Evolutionary conservation across 306 rosid genomes (phyloP), one percentile per base, ranked within the genome.

Genomic region (Sicyos edulis): DNA sequence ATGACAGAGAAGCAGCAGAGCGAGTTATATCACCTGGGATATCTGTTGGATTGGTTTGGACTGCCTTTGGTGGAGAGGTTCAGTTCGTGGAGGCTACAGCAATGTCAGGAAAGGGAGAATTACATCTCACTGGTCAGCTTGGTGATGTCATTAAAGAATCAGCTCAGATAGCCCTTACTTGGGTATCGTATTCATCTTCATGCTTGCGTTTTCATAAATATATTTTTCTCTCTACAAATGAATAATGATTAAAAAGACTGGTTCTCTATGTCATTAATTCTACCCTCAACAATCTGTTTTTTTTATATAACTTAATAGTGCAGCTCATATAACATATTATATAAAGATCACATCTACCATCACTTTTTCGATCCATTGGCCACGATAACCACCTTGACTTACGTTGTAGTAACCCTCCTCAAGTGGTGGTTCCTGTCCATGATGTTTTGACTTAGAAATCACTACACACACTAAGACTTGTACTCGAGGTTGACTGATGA

Each of bases 91-190:
- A 93, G 88, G 97, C 91, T 54, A 86, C 98, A 53, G 86, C 85
- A 65, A 90, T 87, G 96, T 89, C 77, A 12, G 97, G 97, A 74
- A 93, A 87, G 87, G 97, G 97, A 63, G 98, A 88, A 78, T 76
- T 93, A 79, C 98, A 86, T 86, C 98, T 93, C 59, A 93, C 98
- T 6, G 97, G 98, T 74, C 97, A 93, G 80, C 95, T 93, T 69
- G 98, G 98, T 61, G 98, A 93, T 76, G 98, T 93, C 53, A 93
- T 93, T 73, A 93, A 93, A 83, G 98, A 93, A 83, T 93, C 98
- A 12, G 97, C 98, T 44, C 96, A 90, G 81, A 93, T 93, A 82
- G 98, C 98, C 24, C 80, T 93, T 75, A 93, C 98, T 75, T 93
- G 98, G 98, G 98, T 93, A 90, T 84, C 70, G 19, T 24, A 76